Conservation (phyloP, 192 early-diverging fungal species). For the Umbelopsis vinacea region DNA sequence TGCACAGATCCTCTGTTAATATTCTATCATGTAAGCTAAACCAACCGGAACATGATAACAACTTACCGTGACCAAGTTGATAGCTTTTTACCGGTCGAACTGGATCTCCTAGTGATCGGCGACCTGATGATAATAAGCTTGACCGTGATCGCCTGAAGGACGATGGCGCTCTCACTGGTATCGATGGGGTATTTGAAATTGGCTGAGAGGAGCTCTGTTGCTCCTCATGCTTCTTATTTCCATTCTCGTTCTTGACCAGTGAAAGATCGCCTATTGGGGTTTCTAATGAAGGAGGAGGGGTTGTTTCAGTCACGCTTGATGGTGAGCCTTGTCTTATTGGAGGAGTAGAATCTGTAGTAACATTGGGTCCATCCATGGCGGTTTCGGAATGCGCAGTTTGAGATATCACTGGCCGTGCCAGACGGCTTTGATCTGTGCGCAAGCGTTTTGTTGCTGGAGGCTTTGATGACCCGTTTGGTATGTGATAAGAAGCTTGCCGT, state of each 20-base stretch:
- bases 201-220: neutral
- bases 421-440: slow-evolving; percentile 14
- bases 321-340: neutral
- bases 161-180: neutral
- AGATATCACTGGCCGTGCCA: slow-evolving; percentile 1
- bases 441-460: slow-evolving; percentile 1
- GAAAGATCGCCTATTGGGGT: neutral
- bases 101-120: slow-evolving; percentile 2
- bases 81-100: slow-evolving; percentile 7
- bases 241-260: neutral
- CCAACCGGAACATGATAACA: too few species aligned
- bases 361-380: neutral
- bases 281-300: neutral
- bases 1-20: neutral
- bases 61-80: slow-evolving; percentile 9
- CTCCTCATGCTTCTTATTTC: neutral
- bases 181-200: neutral
- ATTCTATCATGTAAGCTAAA: neutral
- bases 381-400: neutral
- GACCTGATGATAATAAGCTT: slow-evolving; percentile 2
- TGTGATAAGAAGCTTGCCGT: slow-evolving; percentile 17
- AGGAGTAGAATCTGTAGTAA: neutral
- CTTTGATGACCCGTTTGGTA: neutral
- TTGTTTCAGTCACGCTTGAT: neutral
- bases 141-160: neutral